These are phyloP conservation scores for Udeniomyces megalosporus DNA, from an alignment of 768 basidiomycete genomes.

Conservation along the genomic window DNA sequence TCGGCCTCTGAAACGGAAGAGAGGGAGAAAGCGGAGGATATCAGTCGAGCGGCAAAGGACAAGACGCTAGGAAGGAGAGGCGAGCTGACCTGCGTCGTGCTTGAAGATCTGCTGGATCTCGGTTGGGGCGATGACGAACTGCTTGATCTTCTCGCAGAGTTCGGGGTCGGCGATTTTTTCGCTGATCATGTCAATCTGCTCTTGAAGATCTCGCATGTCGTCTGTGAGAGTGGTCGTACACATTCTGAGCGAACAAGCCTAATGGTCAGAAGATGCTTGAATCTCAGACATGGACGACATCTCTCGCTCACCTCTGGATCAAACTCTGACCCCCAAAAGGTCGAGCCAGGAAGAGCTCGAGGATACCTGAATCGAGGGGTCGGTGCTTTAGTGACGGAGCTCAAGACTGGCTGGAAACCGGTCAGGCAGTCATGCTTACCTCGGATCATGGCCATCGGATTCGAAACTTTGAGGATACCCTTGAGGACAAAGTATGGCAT, in stretches of 20 bases:
- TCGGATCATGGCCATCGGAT: slow-evolving; percentile 92
- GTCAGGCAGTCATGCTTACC: slow-evolving; percentile 31
- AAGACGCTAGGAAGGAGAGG: background rate
- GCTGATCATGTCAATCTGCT: slow-evolving; percentile 72
- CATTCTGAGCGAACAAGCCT: slow-evolving; percentile 43
- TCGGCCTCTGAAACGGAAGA: slow-evolving; percentile 4
- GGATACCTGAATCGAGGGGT: slow-evolving; percentile 36
- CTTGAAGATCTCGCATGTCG: slow-evolving; percentile 67
- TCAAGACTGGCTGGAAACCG: background rate
- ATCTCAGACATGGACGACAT: background rate
- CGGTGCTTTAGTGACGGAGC: no score
- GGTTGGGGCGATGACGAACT: slow-evolving; percentile 69
- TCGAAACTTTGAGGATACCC: slow-evolving; percentile 75
- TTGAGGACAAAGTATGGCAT: slow-evolving; percentile 98
- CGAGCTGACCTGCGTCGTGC: slow-evolving; percentile 52
- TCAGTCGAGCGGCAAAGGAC: background rate
- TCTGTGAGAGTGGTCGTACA: slow-evolving; percentile 83
- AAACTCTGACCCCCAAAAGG: slow-evolving; percentile 89
- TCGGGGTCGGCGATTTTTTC: slow-evolving; percentile 76
- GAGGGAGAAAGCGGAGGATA: background rate
- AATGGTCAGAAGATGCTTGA: background rate
- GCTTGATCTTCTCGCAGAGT: slow-evolving; percentile 71
- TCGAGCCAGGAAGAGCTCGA: slow-evolving; percentile 90
- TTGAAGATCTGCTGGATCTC: slow-evolving; percentile 76
- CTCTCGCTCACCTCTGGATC: slow-evolving; percentile 52